These are phyloP conservation scores for Scenedesmus sp. DNA, from an alignment of 163 green algal genomes.

Conservation along the genomic window DNA sequence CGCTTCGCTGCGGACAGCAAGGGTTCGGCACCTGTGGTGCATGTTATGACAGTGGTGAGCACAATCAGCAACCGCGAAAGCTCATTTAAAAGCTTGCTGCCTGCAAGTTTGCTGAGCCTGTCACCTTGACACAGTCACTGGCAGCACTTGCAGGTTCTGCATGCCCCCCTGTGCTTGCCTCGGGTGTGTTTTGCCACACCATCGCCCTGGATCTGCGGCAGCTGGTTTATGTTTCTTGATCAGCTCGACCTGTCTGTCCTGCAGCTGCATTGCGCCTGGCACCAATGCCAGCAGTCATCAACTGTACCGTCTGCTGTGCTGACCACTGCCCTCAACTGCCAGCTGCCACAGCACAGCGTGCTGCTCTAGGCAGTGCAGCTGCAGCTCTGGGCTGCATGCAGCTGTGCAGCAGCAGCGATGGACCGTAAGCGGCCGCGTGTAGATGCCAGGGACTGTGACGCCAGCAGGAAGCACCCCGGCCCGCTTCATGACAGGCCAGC, in stretches of 20 bases:
- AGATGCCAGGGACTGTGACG: background rate
- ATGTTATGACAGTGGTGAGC: background rate
- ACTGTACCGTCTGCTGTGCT: background rate
- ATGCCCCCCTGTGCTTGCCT: background rate
- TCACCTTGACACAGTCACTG: background rate
- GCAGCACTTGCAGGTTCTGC: background rate
- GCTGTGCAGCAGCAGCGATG: background rate
- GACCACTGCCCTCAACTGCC: background rate
- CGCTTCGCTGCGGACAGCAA: background rate
- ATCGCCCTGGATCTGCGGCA: background rate
- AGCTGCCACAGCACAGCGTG: background rate
- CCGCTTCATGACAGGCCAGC: background rate
- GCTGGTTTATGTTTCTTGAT: background rate
- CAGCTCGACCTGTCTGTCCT: background rate
- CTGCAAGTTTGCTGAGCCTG: background rate
- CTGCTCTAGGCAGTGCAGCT: background rate
- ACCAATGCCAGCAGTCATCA: background rate
- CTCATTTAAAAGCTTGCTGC: background rate
- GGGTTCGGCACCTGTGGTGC: background rate
- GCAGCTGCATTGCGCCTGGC: background rate
- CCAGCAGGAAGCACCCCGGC: background rate
- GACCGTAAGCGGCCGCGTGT: background rate
- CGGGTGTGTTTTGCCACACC: background rate
- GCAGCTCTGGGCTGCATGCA: background rate
- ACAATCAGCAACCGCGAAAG: background rate